Base-by-base conservation (phyloP, 164 flowering plant genomes). In the Magnolia changhungtana region DNA sequence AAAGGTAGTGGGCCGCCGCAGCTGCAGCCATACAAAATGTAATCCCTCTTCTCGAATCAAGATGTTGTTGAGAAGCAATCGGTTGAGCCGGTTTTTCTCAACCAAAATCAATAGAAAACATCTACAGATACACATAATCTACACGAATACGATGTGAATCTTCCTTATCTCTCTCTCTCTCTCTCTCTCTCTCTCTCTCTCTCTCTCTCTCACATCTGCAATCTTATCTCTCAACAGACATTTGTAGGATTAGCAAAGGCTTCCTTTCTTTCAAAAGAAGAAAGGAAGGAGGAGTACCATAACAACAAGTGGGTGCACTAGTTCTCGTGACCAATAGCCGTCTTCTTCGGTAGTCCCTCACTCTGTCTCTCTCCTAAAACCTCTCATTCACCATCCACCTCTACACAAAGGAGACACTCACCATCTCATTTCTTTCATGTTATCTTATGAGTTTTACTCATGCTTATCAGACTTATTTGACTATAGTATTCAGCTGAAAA, bases 321-420 rank as follows among this genome's bases (percentile, higher is more conserved):
- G 81, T 68, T 89, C 91, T 21, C 82, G 72, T 61, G 50, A n/a
- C 71, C 69, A 19, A 79, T 50, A 75, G 0, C 14, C 59, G 59
- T 55, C 59, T 16, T 16, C 59, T 55, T 55, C 16, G 14, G 13
- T 55, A 55, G 80, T 81, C 19, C 74, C 87, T 0, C 83, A 86
- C 74, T 83, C 29, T n/a, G n/a, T n/a, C n/a, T 89, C 94, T 51
- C 80, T 88, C 19, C 85, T 90, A 0, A 77, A 88, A 1, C 94
- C 94, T 1, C 81, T 91, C 1, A 68, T 92, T 29, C 96, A 92
- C 76, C 96, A 93, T 79, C 96, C 91, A 0, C 90, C 98, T 1
- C 73, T 82, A 50, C 74, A 78, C 18, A 86, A 92, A 67, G 96
- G 95, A 23, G 98, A 93, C 79, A 78, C 91, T 11, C 89, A 89